Base-by-base conservation (phyloP, 2,329 filamentous ascomycete species). In the Aspergillus ibericus region DNA sequence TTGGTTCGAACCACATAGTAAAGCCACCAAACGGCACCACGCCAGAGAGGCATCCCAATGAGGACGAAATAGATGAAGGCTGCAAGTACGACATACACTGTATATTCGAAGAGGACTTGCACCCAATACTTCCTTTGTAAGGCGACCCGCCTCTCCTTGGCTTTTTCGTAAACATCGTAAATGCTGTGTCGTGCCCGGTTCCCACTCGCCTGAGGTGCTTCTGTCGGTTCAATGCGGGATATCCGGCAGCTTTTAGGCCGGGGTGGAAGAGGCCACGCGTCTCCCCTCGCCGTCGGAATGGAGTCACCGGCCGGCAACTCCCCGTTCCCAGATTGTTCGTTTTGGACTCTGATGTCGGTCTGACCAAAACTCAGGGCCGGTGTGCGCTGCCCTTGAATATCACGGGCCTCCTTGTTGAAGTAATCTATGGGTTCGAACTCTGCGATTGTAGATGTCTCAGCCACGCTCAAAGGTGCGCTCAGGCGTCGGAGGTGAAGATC, bases 41-140 rank as follows among this genome's bases (percentile, higher is more conserved):
- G 75, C 80, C 80, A 82, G 1, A 82, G 59, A 1, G 80, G 79
- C 54, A 76, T 57, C 4, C 79, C 79, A 13, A 81, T 64, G 1
- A 81, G 66, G 15, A 80, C 75, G 22, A 81, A 78, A 59, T 81
- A 81, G 35, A 79, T 66, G 56, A 80, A 76, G 13, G 67, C 68
- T 3, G 76, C 13, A 44, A 77, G 61, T 8, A 78, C 20, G 2
- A 70, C 25, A 53, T 80, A 80, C 18, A 77, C 64, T 22, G 66
- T 58, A 49, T 73, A 77, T 63, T 79, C 74, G 54, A 80, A 79
- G 3, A 69, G 53, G 1, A 72, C 7, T 54, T 76, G 74, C 15
- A 70, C 70, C 69, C 70, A 75, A 38, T 70, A 66, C 46, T 70
- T 70, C n/a, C 75, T 64, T 51, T 75, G 51, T 10, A 53, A 29